A percentile compares a stretch with the other conserved stretches of the same genome.
These are phyloP conservation scores for Dipteronia dyeriana DNA, from an alignment of 345 rosid species.

Conservation along the genomic window DNA sequence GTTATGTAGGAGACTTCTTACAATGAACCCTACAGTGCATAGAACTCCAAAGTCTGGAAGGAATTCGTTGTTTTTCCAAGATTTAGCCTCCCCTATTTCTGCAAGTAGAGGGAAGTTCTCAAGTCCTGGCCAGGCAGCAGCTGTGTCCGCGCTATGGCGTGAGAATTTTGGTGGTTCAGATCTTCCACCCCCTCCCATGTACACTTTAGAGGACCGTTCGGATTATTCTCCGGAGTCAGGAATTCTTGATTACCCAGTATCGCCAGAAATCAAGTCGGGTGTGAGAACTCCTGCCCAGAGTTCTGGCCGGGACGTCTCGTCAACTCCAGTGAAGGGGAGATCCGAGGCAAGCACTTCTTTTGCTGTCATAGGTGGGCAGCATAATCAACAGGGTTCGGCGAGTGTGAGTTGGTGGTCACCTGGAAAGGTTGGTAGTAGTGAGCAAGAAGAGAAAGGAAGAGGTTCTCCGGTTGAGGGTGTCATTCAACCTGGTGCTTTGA, in stretches of 20 bases:
- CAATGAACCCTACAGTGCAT: conserved; percentile 60
- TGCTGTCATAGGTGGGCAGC: conserved; percentile 57
- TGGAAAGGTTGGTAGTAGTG: conserved; percentile 49
- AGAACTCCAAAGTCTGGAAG: conserved; percentile 88
- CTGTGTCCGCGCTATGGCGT: conserved; percentile 97
- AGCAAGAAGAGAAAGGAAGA: conserved; percentile 83
- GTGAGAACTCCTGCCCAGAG: conserved; percentile 52
- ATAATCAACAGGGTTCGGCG: conserved; percentile 59
- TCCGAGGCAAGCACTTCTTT: conserved; percentile 64
- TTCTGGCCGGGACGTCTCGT: conserved; percentile 52
- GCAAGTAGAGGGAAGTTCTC: conserved; percentile 78
- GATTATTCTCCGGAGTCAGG: conserved; percentile 94
- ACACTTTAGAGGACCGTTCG: conserved; percentile 81
- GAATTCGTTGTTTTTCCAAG: conserved; percentile 79
- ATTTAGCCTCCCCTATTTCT: conserved; percentile 85
- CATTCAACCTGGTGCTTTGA: conserved; percentile 76
- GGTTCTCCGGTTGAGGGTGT: conserved; percentile 96
- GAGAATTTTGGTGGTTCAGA: conserved; percentile 82
- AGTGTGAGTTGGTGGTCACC: conserved; percentile 83
- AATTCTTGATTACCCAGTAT: conserved; percentile 64
- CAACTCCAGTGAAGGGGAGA: conserved; percentile 56
- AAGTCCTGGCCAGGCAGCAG: conserved; percentile 82
- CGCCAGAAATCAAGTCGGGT: conserved; percentile 70
- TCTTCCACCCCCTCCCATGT: conserved; percentile 97
- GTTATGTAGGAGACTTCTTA: conserved; percentile 2